phyloP scores from a whole-genome alignment of 2,329 filamentous ascomycete genomes.

The Phialophora verrucosa region DNA sequence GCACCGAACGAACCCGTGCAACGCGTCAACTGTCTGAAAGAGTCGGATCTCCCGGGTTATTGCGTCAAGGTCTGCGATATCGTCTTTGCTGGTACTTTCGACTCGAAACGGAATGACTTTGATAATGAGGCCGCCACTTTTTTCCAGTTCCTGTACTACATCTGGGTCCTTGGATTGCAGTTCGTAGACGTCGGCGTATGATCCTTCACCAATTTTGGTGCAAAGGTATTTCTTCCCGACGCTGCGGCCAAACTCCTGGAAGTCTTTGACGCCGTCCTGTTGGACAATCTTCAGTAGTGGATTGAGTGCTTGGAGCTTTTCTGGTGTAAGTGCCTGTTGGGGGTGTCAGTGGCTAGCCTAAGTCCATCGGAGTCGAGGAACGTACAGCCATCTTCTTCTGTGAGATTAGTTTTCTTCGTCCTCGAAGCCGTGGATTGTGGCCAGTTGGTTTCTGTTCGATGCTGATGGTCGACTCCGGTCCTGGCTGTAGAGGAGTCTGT shows the following conservation, averaged over 20 bases:
- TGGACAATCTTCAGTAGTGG: slow-evolving; percentile 34
- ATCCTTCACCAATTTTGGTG: slow-evolving; percentile 68
- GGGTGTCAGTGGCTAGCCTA: not conserved
- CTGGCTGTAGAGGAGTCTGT: slow-evolving; percentile 10
- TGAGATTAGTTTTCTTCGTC: slow-evolving; percentile 27
- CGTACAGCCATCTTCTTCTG: slow-evolving; percentile 33
- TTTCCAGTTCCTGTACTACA: slow-evolving; percentile 43
- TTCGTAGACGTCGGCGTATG: slow-evolving; percentile 70
- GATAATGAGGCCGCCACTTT: slow-evolving; percentile 53
- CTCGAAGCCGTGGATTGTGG: slow-evolving; percentile 28
- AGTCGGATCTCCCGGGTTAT: slow-evolving; percentile 58
- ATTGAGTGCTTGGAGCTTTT: slow-evolving; percentile 22
- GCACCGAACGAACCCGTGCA: slow-evolving; percentile 68
- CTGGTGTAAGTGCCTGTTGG: slow-evolving; percentile 20
- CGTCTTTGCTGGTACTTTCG: slow-evolving; percentile 27
- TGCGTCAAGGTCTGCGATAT: slow-evolving; percentile 48
- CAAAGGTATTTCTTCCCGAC: slow-evolving; percentile 52
- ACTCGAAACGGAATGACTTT: slow-evolving; percentile 54
- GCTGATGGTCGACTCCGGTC: not conserved
- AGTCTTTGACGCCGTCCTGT: slow-evolving; percentile 30
- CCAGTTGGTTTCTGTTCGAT: slow-evolving; percentile 14
- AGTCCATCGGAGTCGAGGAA: not conserved
- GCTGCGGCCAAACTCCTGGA: slow-evolving; percentile 32
- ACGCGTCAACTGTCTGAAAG: slow-evolving; percentile 62
- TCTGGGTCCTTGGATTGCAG: slow-evolving; percentile 46